Base-by-base conservation (phyloP, 2,329 filamentous ascomycete genomes). In the Sphaceloma murrayae region DNA sequence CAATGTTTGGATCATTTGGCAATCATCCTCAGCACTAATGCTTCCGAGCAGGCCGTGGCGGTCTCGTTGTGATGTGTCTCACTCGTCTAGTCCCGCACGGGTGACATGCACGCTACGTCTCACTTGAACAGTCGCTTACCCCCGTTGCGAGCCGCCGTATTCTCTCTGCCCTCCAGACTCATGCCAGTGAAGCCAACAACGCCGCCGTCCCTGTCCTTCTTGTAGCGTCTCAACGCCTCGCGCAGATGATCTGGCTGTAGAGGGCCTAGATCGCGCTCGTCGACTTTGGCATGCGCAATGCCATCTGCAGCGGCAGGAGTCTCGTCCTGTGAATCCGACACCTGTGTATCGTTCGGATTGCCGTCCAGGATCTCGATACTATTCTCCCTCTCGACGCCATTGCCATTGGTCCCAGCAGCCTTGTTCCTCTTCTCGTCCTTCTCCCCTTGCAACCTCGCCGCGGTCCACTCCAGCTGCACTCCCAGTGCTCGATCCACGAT, bases 161-260 rank as follows among this genome's bases (percentile, higher is more conserved):
- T 61, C 58, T 69, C 63, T 51, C 62, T 59, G 0, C 68, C 68
- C 48, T 70, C 66, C 46, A 70, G 45, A 56, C 68, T 71, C 55
- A 70, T 54, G 1, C 68, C 69, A 29, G 66, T 65, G 49, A 71
- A 69, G 1, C 69, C 69, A 4, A 69, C 67, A 1, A 75, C 76
- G 0, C 77, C 76, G 24, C 79, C 78, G 54, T 81, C 80, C 3
- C 74, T 67, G 17, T 74, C 67, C 33, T 72, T 60, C 57, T 75
- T 80, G 60, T 85, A 83, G 38, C 82, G 69, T 46, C 82, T 69
- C 58, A 82, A 68, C 4, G 84, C 82, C 60, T 88, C 83, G 14
- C 82, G 69, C 34, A 89, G 61, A 60, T 88, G 83, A 49, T 86
- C 83, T 0, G 84, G 81, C 18, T 80, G 73, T 34, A 89, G 58